Conservation (phyloP, 352 stramenopile species). For the Phytopythium vexans region DNA sequence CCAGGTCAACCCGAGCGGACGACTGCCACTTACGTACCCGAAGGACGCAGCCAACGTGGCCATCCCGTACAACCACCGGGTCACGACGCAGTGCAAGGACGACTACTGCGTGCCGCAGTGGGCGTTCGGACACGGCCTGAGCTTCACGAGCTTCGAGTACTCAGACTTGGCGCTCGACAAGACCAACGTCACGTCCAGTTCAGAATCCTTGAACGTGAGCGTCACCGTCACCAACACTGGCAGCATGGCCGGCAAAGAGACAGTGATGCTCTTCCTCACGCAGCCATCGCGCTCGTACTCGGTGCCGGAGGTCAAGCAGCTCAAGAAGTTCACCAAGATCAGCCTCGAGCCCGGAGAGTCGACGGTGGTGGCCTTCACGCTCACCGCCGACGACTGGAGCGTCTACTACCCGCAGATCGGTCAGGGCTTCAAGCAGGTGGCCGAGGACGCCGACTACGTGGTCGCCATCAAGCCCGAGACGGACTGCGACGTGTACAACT, state of each 20-base stretch:
- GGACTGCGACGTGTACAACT: slow-evolving; percentile 68
- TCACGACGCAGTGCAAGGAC: slow-evolving; percentile 47
- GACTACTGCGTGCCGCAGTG: slow-evolving; percentile 60
- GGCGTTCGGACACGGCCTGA: slow-evolving; percentile 77
- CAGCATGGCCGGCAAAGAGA: slow-evolving; percentile 52
- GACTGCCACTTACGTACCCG: slow-evolving; percentile 77
- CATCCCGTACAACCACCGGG: slow-evolving; percentile 66
- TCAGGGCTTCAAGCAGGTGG: slow-evolving; percentile 40
- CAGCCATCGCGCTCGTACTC: slow-evolving; percentile 53
- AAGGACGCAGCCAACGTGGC: slow-evolving; percentile 42
- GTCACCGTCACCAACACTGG: slow-evolving; percentile 53
- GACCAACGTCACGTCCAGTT: slow-evolving; percentile 6
- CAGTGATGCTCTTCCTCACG: slow-evolving; percentile 69
- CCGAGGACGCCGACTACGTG: slow-evolving; percentile 63
- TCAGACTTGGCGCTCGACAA: slow-evolving; percentile 30
- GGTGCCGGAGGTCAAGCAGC: slow-evolving; percentile 71
- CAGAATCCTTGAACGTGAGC: slow-evolving; percentile 19
- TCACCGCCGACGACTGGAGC: slow-evolving; percentile 50
- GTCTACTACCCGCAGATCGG: slow-evolving; percentile 60
- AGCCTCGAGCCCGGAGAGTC: slow-evolving; percentile 23
- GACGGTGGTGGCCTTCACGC: slow-evolving; percentile 33
- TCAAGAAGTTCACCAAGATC: slow-evolving; percentile 63
- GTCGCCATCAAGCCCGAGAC: slow-evolving; percentile 65
- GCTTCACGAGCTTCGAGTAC: slow-evolving; percentile 70
- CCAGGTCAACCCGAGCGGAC: slow-evolving; percentile 69